A percentile compares a stretch with the other conserved stretches of the same genome.
These are phyloP conservation scores for Lachnellula willkommii DNA, from an alignment of 2,329 filamentous ascomycete genomes.

Conservation along the genomic window DNA sequence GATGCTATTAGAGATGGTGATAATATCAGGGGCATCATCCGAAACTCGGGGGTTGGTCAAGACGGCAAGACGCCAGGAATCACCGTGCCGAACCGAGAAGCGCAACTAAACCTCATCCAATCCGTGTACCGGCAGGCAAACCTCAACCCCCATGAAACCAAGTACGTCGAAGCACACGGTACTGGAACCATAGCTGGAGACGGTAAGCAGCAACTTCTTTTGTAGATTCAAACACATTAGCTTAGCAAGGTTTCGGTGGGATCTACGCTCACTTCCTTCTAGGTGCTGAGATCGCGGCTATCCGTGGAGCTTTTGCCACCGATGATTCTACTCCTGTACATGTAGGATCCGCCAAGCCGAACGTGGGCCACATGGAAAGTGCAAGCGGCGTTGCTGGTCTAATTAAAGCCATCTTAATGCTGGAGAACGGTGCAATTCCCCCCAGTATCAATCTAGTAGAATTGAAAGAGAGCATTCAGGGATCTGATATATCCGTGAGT, in stretches of 20 bases:
- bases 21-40: conserved; percentile 50
- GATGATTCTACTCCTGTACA: neutral
- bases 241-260: neutral
- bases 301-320: neutral
- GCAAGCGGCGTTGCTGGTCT: conserved; percentile 16
- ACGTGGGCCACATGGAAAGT: conserved; percentile 21
- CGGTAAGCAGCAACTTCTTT: no score
- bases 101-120: conserved; percentile 37
- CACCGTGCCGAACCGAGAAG: conserved; percentile 44
- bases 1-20: conserved; percentile 55
- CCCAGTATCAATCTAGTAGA: conserved; percentile 23
- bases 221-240: no score
- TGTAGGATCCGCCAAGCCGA: conserved; percentile 14
- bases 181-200: conserved; percentile 12
- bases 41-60: conserved; percentile 47
- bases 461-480: conserved; percentile 27
- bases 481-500: conserved; percentile 1
- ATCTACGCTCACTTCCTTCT: neutral
- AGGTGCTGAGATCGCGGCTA: neutral
- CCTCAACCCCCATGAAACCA: conserved; percentile 21
- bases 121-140: conserved; percentile 39
- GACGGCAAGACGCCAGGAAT: conserved; percentile 52
- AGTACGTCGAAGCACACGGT: conserved; percentile 1
- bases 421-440: conserved; percentile 18
- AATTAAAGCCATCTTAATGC: conserved; percentile 10